phyloP scores from a whole-genome alignment of 73 alveolate genomes.

The Stentor coeruleus region DNA sequence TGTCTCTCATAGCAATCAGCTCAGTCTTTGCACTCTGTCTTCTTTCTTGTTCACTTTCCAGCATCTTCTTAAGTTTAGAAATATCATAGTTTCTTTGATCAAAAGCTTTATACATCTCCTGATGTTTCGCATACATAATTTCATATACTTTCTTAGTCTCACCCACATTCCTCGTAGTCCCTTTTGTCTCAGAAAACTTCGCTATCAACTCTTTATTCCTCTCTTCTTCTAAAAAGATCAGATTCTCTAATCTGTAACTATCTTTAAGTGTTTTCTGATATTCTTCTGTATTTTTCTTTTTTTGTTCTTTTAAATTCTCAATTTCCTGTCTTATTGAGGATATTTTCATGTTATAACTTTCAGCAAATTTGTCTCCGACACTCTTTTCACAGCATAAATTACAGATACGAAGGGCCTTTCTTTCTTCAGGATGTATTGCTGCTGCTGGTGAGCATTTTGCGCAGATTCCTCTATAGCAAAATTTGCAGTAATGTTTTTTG shows the following conservation, averaged over 20 bases:
- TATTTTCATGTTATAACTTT: not conserved
- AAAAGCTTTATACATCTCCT: not conserved
- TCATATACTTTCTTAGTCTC: not conserved
- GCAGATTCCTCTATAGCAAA: conserved; percentile 26
- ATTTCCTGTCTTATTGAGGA: not conserved
- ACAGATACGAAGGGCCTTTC: not conserved
- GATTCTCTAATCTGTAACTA: not conserved
- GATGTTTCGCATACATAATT: not conserved
- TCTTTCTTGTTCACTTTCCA: not conserved
- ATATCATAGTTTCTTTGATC: not conserved
- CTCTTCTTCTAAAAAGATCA: not conserved
- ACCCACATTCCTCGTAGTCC: not conserved
- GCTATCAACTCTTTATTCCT: not conserved
- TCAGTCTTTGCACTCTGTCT: not conserved
- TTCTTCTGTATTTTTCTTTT: not conserved
- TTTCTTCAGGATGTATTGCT: conserved; percentile 7
- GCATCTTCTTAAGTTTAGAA: not conserved
- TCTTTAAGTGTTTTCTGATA: not conserved
- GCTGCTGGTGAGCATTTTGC: not conserved
- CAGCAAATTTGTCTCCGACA: not conserved
- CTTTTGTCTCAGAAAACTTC: not conserved
- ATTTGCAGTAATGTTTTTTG: conserved; percentile 17
- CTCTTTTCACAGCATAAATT: not conserved
- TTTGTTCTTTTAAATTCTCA: too few relatives aligned
- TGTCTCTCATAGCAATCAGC: not conserved